These are phyloP conservation scores for Rhizomucor pusillus DNA, from an alignment of 371 early-diverging fungal species.

Conservation along the genomic window DNA sequence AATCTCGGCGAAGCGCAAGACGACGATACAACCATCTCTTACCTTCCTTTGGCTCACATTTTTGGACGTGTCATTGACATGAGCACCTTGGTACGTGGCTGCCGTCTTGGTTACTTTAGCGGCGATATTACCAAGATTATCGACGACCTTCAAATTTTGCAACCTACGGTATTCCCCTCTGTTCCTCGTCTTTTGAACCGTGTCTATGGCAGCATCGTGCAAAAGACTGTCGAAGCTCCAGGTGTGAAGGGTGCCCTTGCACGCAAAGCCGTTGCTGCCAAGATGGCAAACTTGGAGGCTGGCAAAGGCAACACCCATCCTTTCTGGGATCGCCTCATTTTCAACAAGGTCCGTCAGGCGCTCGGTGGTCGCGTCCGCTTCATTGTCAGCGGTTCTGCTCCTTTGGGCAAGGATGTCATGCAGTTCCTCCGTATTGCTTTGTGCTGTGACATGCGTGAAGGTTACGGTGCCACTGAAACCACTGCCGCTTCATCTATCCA, in stretches of 20 bases:
- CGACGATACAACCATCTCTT: slow-evolving; percentile 56
- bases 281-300: slow-evolving; percentile 56
- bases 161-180: slow-evolving; percentile 83
- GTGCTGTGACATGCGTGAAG: slow-evolving; percentile 62
- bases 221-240: slow-evolving; percentile 69
- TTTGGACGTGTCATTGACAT: slow-evolving; percentile 72
- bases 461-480: slow-evolving; percentile 93
- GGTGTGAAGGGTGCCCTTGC: slow-evolving; percentile 67
- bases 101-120: slow-evolving; percentile 79
- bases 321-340: slow-evolving; percentile 92
- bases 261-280: slow-evolving; percentile 43
- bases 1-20: slow-evolving; percentile 6
- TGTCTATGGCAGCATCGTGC: slow-evolving; percentile 79
- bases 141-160: slow-evolving; percentile 79
- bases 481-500: slow-evolving; percentile 60
- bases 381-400: slow-evolving; percentile 89
- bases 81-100: slow-evolving; percentile 33
- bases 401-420: slow-evolving; percentile 82
- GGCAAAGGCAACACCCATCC: slow-evolving; percentile 63
- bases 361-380: slow-evolving; percentile 89
- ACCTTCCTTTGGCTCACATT: slow-evolving; percentile 88
- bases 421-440: slow-evolving; percentile 88
- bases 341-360: slow-evolving; percentile 79
- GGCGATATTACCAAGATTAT: slow-evolving; percentile 78
- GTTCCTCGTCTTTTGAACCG: slow-evolving; percentile 95